These are phyloP conservation scores for Salvia splendens DNA, from an alignment of 257 asterid species.

Conservation along the genomic window DNA sequence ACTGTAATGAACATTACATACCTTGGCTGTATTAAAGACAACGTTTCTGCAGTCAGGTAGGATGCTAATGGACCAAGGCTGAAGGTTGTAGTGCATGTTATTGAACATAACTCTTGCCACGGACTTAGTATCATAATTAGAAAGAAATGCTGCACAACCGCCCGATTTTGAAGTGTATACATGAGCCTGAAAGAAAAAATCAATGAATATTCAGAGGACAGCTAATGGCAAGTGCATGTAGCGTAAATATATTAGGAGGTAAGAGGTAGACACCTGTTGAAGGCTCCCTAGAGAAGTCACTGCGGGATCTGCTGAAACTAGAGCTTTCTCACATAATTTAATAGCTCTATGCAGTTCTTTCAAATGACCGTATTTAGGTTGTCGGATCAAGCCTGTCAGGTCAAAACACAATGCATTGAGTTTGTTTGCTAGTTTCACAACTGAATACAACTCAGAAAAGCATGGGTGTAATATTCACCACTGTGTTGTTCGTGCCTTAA, in stretches of 20 bases:
- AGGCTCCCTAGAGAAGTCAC: constrained; percentile 71
- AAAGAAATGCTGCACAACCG: constrained; percentile 86
- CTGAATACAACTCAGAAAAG: not conserved
- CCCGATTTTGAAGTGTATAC: constrained; percentile 68
- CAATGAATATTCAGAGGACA: constrained; percentile 1
- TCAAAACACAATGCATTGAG: constrained; percentile 28
- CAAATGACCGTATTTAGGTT: constrained; percentile 90
- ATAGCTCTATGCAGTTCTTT: constrained; percentile 86
- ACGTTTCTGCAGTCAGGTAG: constrained; percentile 92
- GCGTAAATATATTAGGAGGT: not conserved
- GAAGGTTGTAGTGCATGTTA: constrained; percentile 76
- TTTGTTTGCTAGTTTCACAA: constrained; percentile 10
- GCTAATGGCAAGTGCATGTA: constrained; percentile 5
- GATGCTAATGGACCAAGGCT: constrained; percentile 97
- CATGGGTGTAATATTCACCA: constrained; percentile 8
- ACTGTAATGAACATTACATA: constrained; percentile 34
- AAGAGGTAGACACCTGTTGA: constrained; percentile 35
- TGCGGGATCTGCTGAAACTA: constrained; percentile 74
- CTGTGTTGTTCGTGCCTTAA: not conserved
- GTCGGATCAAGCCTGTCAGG: constrained; percentile 63
- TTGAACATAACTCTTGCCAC: constrained; percentile 76
- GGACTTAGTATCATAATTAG: constrained; percentile 65
- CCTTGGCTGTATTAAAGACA: constrained; percentile 91
- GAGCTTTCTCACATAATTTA: constrained; percentile 74
- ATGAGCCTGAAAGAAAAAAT: constrained; percentile 56